These are phyloP conservation scores for Pseudogymnoascus sp. DNA, from an alignment of 2,329 filamentous ascomycete genomes.

Conservation along the genomic window DNA sequence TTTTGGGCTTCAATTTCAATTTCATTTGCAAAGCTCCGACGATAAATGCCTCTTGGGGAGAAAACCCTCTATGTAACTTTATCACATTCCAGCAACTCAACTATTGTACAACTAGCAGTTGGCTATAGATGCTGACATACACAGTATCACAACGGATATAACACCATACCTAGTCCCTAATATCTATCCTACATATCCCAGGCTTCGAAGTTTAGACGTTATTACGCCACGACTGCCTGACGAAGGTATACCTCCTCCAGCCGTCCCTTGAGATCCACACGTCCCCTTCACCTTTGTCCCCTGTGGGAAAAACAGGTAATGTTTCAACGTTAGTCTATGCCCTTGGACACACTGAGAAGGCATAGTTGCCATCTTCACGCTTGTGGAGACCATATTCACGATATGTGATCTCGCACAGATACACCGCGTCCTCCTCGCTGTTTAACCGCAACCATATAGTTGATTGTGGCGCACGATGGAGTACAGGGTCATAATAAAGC, in stretches of 20 bases:
- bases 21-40: not conserved
- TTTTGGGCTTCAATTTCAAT: not conserved
- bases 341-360: too few relatives aligned
- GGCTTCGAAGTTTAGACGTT: not conserved
- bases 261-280: not conserved
- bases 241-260: not conserved
- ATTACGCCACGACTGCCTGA: not conserved
- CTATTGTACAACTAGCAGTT: not conserved
- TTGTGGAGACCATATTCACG: too few relatives aligned
- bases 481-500: not conserved
- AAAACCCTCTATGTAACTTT: not conserved
- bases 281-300: not conserved
- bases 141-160: not conserved
- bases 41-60: not conserved
- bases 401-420: not conserved
- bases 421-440: not conserved
- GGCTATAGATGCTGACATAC: not conserved
- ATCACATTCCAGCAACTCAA: not conserved
- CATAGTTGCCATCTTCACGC: not conserved
- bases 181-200: not conserved
- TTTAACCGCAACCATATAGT: not conserved
- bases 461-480: not conserved
- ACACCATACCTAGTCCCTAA: not conserved
- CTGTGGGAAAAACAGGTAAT: not conserved
- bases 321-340: not conserved